These are phyloP conservation scores for Claviceps fusiformis DNA, from an alignment of 2,329 filamentous ascomycete genomes.

Conservation along the genomic window DNA sequence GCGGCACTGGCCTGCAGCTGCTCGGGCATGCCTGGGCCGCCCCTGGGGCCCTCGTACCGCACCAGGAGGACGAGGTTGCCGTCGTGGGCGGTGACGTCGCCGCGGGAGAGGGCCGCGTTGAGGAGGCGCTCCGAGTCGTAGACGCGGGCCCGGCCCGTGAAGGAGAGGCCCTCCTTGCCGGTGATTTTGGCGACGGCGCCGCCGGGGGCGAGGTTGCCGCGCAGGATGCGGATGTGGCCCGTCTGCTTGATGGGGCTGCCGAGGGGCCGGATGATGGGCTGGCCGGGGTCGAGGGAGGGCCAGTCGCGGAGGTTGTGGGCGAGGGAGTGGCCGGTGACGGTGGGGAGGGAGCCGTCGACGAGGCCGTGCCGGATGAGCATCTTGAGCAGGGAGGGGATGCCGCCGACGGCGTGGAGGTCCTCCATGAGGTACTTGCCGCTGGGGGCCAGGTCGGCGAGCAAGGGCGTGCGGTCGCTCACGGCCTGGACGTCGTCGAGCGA, in stretches of 20 bases:
- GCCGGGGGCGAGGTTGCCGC: slow-evolving; percentile 66
- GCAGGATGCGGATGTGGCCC: slow-evolving; percentile 79
- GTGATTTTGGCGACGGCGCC: slow-evolving; percentile 95
- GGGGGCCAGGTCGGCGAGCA: slow-evolving; percentile 74
- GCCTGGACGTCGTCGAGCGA: slow-evolving; percentile 73
- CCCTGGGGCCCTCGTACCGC: slow-evolving; percentile 85
- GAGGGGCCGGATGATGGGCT: slow-evolving; percentile 77
- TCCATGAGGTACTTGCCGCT: slow-evolving; percentile 78
- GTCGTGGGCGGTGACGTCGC: slow-evolving; percentile 34
- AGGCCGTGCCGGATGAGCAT: slow-evolving; percentile 63
- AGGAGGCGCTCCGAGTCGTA: slow-evolving; percentile 79
- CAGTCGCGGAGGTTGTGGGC: slow-evolving; percentile 67
- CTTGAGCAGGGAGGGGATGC: slow-evolving; percentile 76
- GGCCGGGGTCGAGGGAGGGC: slow-evolving; percentile 63
- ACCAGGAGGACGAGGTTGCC: slow-evolving; percentile 85
- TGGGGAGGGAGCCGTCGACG: slow-evolving; percentile 65
- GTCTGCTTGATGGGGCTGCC: slow-evolving; percentile 61
- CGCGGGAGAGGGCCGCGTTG: slow-evolving; percentile 60
- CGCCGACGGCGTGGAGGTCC: slow-evolving; percentile 74
- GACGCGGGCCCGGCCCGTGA: slow-evolving; percentile 67
- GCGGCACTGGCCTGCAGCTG: slow-evolving; percentile 79
- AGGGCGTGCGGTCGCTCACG: slow-evolving; percentile 70
- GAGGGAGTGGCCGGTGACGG: slow-evolving; percentile 73
- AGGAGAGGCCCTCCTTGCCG: slow-evolving; percentile 77
- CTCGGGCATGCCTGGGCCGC: slow-evolving; percentile 92